Conservation (phyloP, 1,139 yeast species). For the Waltiozyma solani region DNA sequence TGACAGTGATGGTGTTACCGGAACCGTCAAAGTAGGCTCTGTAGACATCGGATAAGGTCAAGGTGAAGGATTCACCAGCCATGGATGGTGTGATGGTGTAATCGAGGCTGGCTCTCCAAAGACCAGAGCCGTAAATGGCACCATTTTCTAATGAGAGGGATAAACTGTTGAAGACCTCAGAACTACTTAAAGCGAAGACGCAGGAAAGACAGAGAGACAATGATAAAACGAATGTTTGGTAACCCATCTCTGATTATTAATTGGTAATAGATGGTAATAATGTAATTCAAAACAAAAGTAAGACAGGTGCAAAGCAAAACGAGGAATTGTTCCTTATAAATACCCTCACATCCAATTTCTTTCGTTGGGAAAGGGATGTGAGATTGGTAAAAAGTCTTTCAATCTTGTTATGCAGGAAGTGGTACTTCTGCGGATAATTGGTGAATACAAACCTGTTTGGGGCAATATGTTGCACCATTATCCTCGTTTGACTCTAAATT, state of each 20-base stretch:
- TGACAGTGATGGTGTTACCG: conserved; percentile 8
- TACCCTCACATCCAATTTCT: too few relatives aligned
- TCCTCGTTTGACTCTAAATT: not conserved
- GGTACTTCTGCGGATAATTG: too few relatives aligned
- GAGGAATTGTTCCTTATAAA: not conserved
- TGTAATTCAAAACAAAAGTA: not conserved
- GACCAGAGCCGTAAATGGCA: conserved; percentile 4
- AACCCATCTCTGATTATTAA: not conserved
- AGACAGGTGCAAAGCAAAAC: not conserved
- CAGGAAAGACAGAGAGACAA: not conserved
- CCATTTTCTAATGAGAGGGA: not conserved
- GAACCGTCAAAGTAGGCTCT: conserved; percentile 20
- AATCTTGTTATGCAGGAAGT: too few relatives aligned
- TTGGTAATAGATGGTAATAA: too few relatives aligned
- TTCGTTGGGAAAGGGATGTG: too few relatives aligned
- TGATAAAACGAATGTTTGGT: not conserved
- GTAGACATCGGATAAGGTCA: conserved; percentile 22
- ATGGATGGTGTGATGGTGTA: conserved; percentile 15
- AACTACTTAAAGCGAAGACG: not conserved
- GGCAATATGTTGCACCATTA: not conserved
- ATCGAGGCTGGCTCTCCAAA: conserved; percentile 24
- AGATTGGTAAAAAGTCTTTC: too few relatives aligned
- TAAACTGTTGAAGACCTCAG: not conserved
- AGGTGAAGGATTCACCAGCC: conserved; percentile 19
- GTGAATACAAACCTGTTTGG: not conserved